Base-by-base conservation (phyloP, 306 rosid species). In the Adenanthera pavonina region DNA sequence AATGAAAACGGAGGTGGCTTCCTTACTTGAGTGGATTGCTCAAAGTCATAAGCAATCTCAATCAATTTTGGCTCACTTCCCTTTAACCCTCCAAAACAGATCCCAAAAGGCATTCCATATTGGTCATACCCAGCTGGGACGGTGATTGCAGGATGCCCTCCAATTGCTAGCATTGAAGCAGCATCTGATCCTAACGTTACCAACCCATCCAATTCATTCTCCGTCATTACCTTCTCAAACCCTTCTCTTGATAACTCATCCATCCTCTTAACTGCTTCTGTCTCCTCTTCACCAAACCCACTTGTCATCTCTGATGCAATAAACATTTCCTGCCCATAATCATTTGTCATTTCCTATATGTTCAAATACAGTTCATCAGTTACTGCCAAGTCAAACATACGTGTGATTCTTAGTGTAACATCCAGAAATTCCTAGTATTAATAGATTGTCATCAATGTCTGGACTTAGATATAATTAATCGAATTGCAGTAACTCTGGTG, bases 31-130 rank as follows among this genome's bases (percentile, higher is more conserved):
- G 92, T 89, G 25, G 87, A 78, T 78, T 89, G 90, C 85, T 91
- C 92, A 78, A 89, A 91, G 54, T 65, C 94, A 59, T 82, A 91
- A 30, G 91, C 87, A 81, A 91, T 85, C 67, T 89, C 75, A 46
- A 89, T 85, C 0, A 89, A 70, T 69, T 74, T 89, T 1, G 94
- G 86, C 33, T 89, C 91, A 0, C 84, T 57, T 66, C 92, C 91
- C 76, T 78, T 83, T 5, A 85, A 75, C 2, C 91, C 91, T 33
- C 91, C 89, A 74, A 89, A 89, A 14, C 38, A 52, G 6, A 89
- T 79, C 14, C 89, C 91, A 69, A 89, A 80, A 7, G 94, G 91
- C 62, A 77, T 62, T 34, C 89, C 88, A 9, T 48, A 14, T 6
- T 54, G 69, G 14, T 79, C 75, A 75, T 84, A 89, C 12, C 92